Conservation (phyloP, 305 asterid species). For the Fraxinus sp. region DNA sequence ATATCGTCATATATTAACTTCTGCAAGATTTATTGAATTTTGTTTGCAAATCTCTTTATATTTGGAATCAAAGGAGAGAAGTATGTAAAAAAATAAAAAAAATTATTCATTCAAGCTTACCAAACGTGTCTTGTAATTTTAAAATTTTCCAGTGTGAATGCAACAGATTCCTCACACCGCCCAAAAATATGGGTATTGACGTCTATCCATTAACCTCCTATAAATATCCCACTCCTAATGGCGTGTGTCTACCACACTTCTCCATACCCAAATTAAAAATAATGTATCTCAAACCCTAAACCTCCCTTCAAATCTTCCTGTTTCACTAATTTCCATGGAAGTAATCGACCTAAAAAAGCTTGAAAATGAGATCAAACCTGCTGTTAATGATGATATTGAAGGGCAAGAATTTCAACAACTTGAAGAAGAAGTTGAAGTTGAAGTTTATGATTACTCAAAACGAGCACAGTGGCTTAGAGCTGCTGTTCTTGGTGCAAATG, state of each 20-base stretch:
- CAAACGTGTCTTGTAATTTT: no score
- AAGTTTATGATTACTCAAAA: no score
- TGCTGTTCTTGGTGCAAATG: no score
- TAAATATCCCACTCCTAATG: conserved; percentile 2
- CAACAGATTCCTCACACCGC: neutral
- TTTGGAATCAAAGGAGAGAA: no score
- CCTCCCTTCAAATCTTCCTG: neutral
- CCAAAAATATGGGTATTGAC: neutral
- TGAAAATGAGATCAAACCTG: neutral
- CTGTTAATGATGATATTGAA: conserved; percentile 24
- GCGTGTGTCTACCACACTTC: conserved; percentile 22
- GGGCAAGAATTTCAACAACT: neutral
- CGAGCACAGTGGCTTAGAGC: no score
- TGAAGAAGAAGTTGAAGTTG: neutral
- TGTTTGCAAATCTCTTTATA: no score
- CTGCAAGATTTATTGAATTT: no score
- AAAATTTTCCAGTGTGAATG: neutral
- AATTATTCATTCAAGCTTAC: no score
- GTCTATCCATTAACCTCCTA: neutral
- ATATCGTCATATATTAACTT: no score
- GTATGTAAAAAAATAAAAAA: no score
- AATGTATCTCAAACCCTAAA: neutral
- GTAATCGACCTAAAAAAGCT: neutral
- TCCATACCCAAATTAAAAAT: neutral
- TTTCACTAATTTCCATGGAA: neutral